A percentile compares a stretch with the other conserved stretches of the same genome.
These are phyloP conservation scores for Cicer bijugum DNA, from an alignment of 306 rosid species.

Conservation along the genomic window DNA sequence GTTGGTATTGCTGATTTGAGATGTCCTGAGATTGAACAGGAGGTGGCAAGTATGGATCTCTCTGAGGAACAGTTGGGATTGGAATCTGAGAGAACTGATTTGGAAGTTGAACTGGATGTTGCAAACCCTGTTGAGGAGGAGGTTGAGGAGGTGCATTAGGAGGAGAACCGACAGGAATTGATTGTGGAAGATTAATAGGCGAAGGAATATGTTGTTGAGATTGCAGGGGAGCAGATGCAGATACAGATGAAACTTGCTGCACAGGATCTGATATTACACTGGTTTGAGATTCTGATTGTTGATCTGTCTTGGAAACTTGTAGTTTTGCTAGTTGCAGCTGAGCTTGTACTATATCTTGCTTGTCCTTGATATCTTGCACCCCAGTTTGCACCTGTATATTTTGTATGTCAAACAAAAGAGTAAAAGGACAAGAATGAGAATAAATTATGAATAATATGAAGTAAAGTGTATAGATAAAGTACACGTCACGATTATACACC, in stretches of 20 bases:
- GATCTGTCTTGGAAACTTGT: slow-evolving; percentile 59
- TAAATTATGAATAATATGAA: slow-evolving; percentile 1
- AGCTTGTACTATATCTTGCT: slow-evolving; percentile 67
- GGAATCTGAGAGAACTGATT: slow-evolving; percentile 70
- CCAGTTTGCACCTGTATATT: slow-evolving; percentile 77
- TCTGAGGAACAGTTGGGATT: slow-evolving; percentile 63
- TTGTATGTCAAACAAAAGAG: slow-evolving; percentile 41
- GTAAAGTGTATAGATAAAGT: slow-evolving; percentile 13
- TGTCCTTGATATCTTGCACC: slow-evolving; percentile 71
- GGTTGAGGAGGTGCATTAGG: slow-evolving; percentile 71
- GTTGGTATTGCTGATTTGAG: slow-evolving; percentile 69
- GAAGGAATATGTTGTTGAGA: slow-evolving; percentile 63
- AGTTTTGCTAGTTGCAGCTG: slow-evolving; percentile 68
- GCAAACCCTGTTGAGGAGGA: slow-evolving; percentile 58
- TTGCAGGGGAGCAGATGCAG: slow-evolving; percentile 68
- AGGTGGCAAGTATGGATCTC: slow-evolving; percentile 65
- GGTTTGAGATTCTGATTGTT: slow-evolving; percentile 52
- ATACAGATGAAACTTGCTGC: slow-evolving; percentile 59
- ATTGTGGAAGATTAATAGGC: slow-evolving; percentile 53
- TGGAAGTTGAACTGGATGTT: slow-evolving; percentile 60
- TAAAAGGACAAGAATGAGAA: slow-evolving; percentile 34
- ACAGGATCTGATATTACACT: slow-evolving; percentile 48
- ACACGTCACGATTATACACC: neutral
- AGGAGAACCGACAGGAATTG: slow-evolving; percentile 56
- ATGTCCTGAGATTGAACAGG: slow-evolving; percentile 70